Percentiles rank a stretch among this genome's conserved stretches.
Evolutionary conservation across 257 asterid species (phyloP).

Genomic region (Handroanthus guayacan): DNA sequence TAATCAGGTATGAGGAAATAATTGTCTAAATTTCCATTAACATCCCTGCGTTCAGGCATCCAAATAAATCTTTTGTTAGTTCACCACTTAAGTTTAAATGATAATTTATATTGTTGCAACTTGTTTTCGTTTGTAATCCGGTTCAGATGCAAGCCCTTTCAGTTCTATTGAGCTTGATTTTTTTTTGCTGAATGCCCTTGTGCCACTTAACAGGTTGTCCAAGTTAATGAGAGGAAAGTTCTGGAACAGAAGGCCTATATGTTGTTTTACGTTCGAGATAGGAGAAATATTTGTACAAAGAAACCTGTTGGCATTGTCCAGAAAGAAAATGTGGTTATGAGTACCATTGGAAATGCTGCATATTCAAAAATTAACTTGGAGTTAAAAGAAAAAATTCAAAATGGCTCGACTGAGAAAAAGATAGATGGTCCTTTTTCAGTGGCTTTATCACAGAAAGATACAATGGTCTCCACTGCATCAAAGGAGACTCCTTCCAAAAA

Average conservation of each 20-base stretch:
- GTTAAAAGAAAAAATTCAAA: constrained; percentile 45
- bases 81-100: constrained; percentile 6
- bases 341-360: constrained; percentile 53
- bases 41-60: neutral
- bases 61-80: constrained; percentile 1
- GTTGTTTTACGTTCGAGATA: constrained; percentile 90
- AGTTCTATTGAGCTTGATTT: constrained; percentile 4
- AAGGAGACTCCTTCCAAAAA: constrained; percentile 43
- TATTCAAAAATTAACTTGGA: constrained; percentile 48
- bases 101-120: neutral
- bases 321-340: constrained; percentile 53
- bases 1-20: constrained; percentile 68
- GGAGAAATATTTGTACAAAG: constrained; percentile 49
- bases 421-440: constrained; percentile 39
- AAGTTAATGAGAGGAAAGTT: constrained; percentile 82
- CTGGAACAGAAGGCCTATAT: constrained; percentile 95
- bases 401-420: constrained; percentile 47
- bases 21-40: neutral
- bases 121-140: constrained; percentile 7
- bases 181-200: constrained; percentile 30
- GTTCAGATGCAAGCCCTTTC: constrained; percentile 12
- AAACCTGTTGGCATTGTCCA: constrained; percentile 51
- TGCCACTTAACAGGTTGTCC: constrained; percentile 67
- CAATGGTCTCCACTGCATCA: constrained; percentile 26
- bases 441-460: constrained; percentile 43